These are phyloP conservation scores for Grigorovia transvaalensis DNA, from an alignment of 805 yeast genomes.

Conservation along the genomic window DNA sequence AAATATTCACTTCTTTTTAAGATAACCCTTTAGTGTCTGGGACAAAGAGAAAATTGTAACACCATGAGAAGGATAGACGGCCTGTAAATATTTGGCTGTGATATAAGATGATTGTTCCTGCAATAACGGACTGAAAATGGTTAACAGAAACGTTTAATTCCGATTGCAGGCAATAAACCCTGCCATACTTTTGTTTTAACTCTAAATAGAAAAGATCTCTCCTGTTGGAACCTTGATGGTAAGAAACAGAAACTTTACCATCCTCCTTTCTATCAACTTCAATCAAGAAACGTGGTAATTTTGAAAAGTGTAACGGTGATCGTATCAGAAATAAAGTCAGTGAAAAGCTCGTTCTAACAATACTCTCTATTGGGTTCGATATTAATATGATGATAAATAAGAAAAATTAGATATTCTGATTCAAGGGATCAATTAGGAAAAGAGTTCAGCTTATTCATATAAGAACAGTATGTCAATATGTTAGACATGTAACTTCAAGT, in stretches of 20 bases:
- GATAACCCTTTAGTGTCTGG: conserved; percentile 69
- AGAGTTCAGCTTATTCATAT: too few relatives aligned
- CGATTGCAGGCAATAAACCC: conserved; percentile 53
- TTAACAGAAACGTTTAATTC: conserved; percentile 52
- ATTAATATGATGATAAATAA: conserved; percentile 22
- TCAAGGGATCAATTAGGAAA: too few relatives aligned
- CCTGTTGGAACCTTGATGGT: conserved; percentile 68
- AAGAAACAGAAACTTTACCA: conserved; percentile 56
- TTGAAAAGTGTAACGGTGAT: conserved; percentile 47
- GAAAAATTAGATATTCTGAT: too few relatives aligned
- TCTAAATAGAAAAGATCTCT: conserved; percentile 62
- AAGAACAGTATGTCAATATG: too few relatives aligned
- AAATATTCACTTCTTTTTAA: conserved; percentile 62
- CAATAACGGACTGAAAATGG: conserved; percentile 54
- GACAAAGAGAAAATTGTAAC: conserved; percentile 57
- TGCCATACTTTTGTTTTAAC: conserved; percentile 44
- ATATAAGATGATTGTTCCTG: conserved; percentile 49
- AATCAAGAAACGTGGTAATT: conserved; percentile 59
- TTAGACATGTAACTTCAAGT: too few relatives aligned
- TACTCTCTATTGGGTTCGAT: conserved; percentile 71
- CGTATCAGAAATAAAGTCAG: conserved; percentile 34
- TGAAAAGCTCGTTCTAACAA: conserved; percentile 49
- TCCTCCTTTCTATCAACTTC: conserved; percentile 47
- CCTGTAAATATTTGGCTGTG: conserved; percentile 53
- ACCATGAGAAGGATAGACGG: conserved; percentile 39